Conservation (phyloP, 2,329 filamentous ascomycete species). For the Epichloe coenophiala region DNA sequence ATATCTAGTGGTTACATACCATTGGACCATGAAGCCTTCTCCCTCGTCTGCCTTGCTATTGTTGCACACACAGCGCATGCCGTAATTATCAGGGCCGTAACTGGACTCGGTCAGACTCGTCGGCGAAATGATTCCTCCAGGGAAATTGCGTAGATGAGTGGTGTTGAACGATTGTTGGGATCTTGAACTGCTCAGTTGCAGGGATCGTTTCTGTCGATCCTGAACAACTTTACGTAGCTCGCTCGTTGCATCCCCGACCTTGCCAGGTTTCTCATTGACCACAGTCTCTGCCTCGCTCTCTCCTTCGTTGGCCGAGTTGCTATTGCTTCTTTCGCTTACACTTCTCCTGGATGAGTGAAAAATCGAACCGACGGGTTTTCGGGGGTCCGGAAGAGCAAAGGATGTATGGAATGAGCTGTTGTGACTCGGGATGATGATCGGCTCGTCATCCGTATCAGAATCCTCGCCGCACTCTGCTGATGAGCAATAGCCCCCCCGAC, state of each 20-base stretch:
- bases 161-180: slow-evolving; percentile 22
- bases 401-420: slow-evolving; percentile 39
- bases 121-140: slow-evolving; percentile 33
- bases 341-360: slow-evolving; percentile 34
- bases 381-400: slow-evolving; percentile 42
- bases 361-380: slow-evolving; percentile 33
- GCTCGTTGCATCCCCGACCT: slow-evolving; percentile 42
- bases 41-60: slow-evolving; percentile 29
- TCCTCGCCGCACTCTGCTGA: slow-evolving; percentile 31
- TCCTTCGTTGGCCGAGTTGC: slow-evolving; percentile 24
- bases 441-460: slow-evolving; percentile 50
- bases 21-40: slow-evolving; percentile 47
- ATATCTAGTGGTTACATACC: slow-evolving; percentile 28
- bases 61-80: slow-evolving; percentile 45
- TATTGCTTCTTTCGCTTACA: slow-evolving; percentile 35
- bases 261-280: slow-evolving; percentile 30
- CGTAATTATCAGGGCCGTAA: slow-evolving; percentile 25
- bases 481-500: slow-evolving; percentile 26
- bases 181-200: slow-evolving; percentile 18
- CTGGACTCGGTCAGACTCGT: slow-evolving; percentile 36
- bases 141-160: slow-evolving; percentile 19
- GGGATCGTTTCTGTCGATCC: slow-evolving; percentile 30
- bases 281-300: slow-evolving; percentile 50
- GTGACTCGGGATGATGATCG: slow-evolving; percentile 50
- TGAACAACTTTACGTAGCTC: slow-evolving; percentile 47